Evolutionary conservation across 148 eudicot species (phyloP).

Genomic region (Rhododendron vialii): DNA sequence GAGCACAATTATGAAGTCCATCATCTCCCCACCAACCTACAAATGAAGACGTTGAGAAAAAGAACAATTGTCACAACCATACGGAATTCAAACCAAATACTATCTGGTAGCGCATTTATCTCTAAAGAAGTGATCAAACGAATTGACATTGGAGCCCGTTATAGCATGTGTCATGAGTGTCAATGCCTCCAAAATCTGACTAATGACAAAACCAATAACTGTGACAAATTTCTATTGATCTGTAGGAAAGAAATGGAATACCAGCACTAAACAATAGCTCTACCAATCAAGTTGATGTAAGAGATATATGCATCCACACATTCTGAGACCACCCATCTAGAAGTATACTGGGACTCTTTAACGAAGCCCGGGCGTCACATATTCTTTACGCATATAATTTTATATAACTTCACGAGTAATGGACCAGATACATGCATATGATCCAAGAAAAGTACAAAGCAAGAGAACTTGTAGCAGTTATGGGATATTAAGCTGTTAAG

Average conservation of each 20-base stretch:
- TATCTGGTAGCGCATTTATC: not conserved
- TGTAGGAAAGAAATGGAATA: not conserved
- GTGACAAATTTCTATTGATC: not conserved
- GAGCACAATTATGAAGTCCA: constrained; percentile 96
- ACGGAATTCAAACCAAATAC: not conserved
- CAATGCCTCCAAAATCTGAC: constrained; percentile 3
- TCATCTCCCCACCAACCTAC: constrained; percentile 93
- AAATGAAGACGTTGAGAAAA: not conserved
- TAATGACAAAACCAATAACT: not conserved
- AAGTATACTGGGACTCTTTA: not conserved
- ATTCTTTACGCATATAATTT: not conserved
- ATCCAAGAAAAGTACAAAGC: not conserved
- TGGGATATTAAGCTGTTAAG: not conserved
- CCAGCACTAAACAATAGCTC: not conserved
- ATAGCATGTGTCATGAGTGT: not conserved
- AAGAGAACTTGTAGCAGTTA: not conserved
- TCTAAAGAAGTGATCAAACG: not conserved
- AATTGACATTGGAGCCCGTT: not conserved
- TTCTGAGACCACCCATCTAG: not conserved
- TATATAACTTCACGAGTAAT: not conserved
- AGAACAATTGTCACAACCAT: not conserved
- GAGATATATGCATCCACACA: not conserved
- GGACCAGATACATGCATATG: not conserved
- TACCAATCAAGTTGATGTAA: not conserved
- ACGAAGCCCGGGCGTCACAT: not conserved